Conservation (phyloP, 169 alveolate species). For the Eimeria praecox region DNA sequence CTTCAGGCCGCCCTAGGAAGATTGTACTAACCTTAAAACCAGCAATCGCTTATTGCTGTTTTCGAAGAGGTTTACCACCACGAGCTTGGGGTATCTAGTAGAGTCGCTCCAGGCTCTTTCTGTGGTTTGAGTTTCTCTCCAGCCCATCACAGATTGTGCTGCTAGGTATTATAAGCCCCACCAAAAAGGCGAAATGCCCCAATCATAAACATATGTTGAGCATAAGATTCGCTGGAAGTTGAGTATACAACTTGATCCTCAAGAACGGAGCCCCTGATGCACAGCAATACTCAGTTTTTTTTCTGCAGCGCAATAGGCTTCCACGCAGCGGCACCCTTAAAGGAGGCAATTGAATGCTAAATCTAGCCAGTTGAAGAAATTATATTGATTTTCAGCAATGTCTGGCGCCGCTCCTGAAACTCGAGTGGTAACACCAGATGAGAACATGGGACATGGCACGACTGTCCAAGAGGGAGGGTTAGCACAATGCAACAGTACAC, state of each 20-base stretch:
- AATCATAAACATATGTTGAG: background rate
- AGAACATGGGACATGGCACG: constrained; percentile 20
- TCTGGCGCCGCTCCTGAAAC: background rate
- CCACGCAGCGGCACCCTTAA: background rate
- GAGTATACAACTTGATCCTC: background rate
- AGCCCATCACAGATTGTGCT: background rate
- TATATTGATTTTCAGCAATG: background rate
- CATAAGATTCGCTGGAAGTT: background rate
- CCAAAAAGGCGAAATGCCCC: background rate
- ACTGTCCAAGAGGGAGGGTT: background rate
- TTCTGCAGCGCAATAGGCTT: background rate
- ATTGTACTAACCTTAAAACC: background rate
- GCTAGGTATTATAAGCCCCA: background rate
- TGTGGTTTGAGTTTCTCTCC: background rate
- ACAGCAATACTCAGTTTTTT: background rate
- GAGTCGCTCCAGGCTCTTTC: background rate
- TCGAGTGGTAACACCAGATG: background rate
- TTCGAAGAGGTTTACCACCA: background rate
- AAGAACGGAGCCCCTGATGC: background rate
- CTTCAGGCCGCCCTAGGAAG: background rate
- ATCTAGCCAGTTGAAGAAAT: background rate
- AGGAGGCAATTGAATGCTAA: background rate
- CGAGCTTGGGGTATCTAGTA: background rate
- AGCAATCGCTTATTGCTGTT: background rate
- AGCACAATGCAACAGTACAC: background rate